phyloP scores from a whole-genome alignment of 176 grass and related monocot species.

The Areca catechu region DNA sequence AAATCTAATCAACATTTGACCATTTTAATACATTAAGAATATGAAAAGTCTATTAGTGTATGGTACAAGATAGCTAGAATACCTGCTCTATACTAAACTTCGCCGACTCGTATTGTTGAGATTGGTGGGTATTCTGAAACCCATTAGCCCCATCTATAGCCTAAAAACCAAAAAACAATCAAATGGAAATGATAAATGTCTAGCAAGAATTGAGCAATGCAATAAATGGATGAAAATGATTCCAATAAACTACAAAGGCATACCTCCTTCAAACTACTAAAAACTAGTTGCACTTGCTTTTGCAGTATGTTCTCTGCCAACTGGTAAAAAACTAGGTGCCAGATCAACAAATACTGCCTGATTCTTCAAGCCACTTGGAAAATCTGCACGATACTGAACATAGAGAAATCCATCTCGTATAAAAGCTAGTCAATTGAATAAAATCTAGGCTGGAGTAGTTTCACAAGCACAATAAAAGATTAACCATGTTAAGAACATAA shows the following conservation, averaged over 20 bases:
- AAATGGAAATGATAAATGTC: constrained; percentile 15
- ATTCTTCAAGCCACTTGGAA: constrained; percentile 62
- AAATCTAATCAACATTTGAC: too few species aligned
- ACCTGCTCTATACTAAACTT: constrained; percentile 94
- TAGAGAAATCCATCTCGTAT: constrained; percentile 4
- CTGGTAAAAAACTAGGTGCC: constrained; percentile 63
- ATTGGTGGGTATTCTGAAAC: constrained; percentile 86
- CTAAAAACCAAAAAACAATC: constrained; percentile 33
- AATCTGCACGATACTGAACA: constrained; percentile 88
- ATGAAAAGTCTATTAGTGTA: too few species aligned
- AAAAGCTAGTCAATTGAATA: not conserved
- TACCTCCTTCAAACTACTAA: constrained; percentile 63
- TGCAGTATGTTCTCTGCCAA: constrained; percentile 59
- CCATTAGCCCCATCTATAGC: constrained; percentile 75
- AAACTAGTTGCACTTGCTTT: constrained; percentile 67
- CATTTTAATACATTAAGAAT: too few species aligned
- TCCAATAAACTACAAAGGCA: constrained; percentile 1
- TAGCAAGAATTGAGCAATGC: not conserved
- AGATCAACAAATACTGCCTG: constrained; percentile 84
- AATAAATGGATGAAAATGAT: constrained; percentile 8
- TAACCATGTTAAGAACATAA: too few species aligned
- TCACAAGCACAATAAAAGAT: too few species aligned
- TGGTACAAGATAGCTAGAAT: constrained; percentile 1
- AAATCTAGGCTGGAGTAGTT: too few species aligned
- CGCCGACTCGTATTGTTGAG: constrained; percentile 66